A percentile compares a stretch with the other conserved stretches of the same genome.
These are phyloP conservation scores for Debaryomyces coudertii DNA, from an alignment of 1,139 yeast genomes.

Conservation along the genomic window DNA sequence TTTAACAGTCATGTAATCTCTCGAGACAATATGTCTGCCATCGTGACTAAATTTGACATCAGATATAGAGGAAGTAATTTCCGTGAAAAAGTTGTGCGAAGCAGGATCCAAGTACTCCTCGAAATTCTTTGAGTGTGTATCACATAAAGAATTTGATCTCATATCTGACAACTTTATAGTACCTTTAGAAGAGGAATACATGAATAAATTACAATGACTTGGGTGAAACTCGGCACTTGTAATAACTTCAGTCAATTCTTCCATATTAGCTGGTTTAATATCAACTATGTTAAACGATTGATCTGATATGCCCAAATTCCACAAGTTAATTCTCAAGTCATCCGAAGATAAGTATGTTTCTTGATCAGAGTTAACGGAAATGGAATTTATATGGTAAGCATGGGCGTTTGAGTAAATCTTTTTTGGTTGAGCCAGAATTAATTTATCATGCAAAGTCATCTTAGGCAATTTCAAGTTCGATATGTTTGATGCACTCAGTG, in stretches of 20 bases:
- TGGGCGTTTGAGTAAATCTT: constrained; percentile 93
- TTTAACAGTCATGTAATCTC: constrained; percentile 97
- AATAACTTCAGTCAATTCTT: constrained; percentile 96
- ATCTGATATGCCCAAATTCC: constrained; percentile 95
- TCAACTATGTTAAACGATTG: constrained; percentile 97
- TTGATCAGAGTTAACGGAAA: constrained; percentile 91
- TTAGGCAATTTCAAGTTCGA: constrained; percentile 75
- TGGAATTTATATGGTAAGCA: constrained; percentile 96
- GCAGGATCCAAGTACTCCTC: constrained; percentile 94
- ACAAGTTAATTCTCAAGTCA: constrained; percentile 91
- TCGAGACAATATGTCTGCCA: constrained; percentile 91
- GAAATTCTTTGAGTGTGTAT: constrained; percentile 82
- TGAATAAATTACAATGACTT: constrained; percentile 84
- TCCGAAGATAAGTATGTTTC: constrained; percentile 94
- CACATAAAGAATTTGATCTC: constrained; percentile 95
- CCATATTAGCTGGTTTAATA: constrained; percentile 98
- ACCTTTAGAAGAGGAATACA: constrained; percentile 97
- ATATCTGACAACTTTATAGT: constrained; percentile 94
- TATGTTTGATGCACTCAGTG: constrained; percentile 22
- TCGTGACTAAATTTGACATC: constrained; percentile 92
- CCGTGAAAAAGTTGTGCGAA: constrained; percentile 94
- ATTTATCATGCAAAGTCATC: constrained; percentile 87
- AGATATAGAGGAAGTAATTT: constrained; percentile 90
- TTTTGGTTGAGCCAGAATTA: constrained; percentile 94
- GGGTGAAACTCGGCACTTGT: constrained; percentile 99